phyloP scores from a whole-genome alignment of 2,329 filamentous ascomycete species.

The Clonostachys chloroleuca region DNA sequence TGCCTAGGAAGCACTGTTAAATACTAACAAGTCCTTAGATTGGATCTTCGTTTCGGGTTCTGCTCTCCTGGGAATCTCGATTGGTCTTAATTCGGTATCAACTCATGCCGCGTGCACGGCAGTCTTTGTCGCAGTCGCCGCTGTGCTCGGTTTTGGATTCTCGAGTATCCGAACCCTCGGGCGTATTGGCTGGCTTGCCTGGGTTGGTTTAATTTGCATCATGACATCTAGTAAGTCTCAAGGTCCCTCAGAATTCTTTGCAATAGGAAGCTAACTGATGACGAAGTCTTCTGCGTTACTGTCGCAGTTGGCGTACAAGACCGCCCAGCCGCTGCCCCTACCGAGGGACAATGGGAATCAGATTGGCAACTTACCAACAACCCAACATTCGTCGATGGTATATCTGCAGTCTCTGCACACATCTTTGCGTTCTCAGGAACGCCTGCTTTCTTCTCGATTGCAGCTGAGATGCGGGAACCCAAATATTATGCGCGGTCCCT shows the following conservation, averaged over 20 bases:
- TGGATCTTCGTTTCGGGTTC: slow-evolving; percentile 22
- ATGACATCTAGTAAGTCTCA: slow-evolving; percentile 42
- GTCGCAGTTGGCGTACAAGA: slow-evolving; percentile 52
- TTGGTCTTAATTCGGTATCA: slow-evolving; percentile 31
- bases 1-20: not conserved
- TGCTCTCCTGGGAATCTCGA: slow-evolving; percentile 31
- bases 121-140: slow-evolving; percentile 28
- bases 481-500: slow-evolving; percentile 49
- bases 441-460: slow-evolving; percentile 46
- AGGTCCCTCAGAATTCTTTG: not conserved
- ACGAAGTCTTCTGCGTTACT: slow-evolving; percentile 16
- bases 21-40: not conserved
- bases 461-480: slow-evolving; percentile 46
- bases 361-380: slow-evolving; percentile 18
- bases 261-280: not conserved
- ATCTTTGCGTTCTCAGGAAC: slow-evolving; percentile 63
- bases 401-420: slow-evolving; percentile 64
- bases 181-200: slow-evolving; percentile 23
- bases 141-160: slow-evolving; percentile 17
- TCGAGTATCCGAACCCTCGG: slow-evolving; percentile 22
- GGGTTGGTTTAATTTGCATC: slow-evolving; percentile 36
- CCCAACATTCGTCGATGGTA: slow-evolving; percentile 45
- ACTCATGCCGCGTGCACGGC: slow-evolving; percentile 30
- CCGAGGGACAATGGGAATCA: slow-evolving; percentile 17
- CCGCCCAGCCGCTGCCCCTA: slow-evolving; percentile 56